Conservation (phyloP, 1,284 basidiomycete species). For the Stygiomarasmius scandens region DNA sequence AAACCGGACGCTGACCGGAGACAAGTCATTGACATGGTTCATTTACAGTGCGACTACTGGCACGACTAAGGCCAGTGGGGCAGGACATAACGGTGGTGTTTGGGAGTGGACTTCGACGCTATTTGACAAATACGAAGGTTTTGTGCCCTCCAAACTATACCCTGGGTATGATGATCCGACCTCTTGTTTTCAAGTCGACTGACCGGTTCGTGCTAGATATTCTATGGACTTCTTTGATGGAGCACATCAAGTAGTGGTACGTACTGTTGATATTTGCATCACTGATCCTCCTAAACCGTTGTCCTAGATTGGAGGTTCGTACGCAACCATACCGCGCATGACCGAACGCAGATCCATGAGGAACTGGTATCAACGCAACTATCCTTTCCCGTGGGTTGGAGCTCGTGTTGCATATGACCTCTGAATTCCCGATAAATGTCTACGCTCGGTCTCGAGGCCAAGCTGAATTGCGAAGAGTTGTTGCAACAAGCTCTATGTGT, state of each 20-base stretch:
- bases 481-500: no score
- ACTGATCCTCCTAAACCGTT: constrained; percentile 9
- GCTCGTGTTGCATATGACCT: constrained; percentile 65
- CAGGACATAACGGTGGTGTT: constrained; percentile 90
- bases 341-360: constrained; percentile 75
- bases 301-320: constrained; percentile 86
- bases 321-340: constrained; percentile 82
- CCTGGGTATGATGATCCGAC: constrained; percentile 63
- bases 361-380: constrained; percentile 77
- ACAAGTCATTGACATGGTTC: neutral
- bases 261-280: constrained; percentile 32
- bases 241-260: constrained; percentile 82
- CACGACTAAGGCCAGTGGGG: constrained; percentile 44
- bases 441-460: neutral
- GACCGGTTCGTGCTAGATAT: constrained; percentile 49
- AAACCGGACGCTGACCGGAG: neutral
- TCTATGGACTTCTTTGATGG: constrained; percentile 89
- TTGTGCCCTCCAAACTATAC: constrained; percentile 75
- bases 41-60: constrained; percentile 64
- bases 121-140: constrained; percentile 77
- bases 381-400: constrained; percentile 50
- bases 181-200: neutral
- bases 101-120: constrained; percentile 97
- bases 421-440: neutral
- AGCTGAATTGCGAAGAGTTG: no score